Base-by-base conservation (phyloP, 768 basidiomycete species). In the Udeniomyces megalosporus region DNA sequence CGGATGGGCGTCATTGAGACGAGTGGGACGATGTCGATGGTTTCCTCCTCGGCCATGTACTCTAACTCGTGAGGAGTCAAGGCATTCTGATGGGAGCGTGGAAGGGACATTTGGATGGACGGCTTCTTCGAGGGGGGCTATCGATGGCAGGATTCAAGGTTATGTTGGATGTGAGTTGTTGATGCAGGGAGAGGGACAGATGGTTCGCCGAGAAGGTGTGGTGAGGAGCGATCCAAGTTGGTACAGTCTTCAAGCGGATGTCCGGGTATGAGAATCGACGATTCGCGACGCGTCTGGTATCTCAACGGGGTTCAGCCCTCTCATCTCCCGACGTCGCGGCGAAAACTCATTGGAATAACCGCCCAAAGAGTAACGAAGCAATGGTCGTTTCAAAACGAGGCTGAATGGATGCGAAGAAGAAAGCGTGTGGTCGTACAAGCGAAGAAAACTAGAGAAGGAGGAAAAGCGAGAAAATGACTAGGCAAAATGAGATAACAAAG, bases 1-100 rank as follows among this genome's bases (percentile, higher is more conserved):
- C 90, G 84, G 28, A 90, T 90, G 67, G 79, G 81, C 69, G 90
- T 88, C 88, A 93, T 92, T 7, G 85, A 77, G 66, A 95, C 87
- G 29, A 89, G 76, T 0, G 91, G 91, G 1, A 91, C 79, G 62
- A 95, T 86, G 66, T 90, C 86, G 49, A 96, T 78, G 20, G 84
- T 77, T 64, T 88, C 80, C 68, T 95, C 85, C 22, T 81, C 86
- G 1, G 91, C 87, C 59, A 93, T 80, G 58, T 92, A 82, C 68
- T 92, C 89, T 29, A 93, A 81, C 71, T 95, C 90, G 63, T 82
- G 80, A 34, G 90, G 88, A 7, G 84, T 84, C 35, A 88, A 77
- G 0, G 87, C 86, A 3, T 78, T 76, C 61, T 84, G 80, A 20
- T 93, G 76, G 4, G 81, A 75, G 47, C 78, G 77, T 2, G 90